Evolutionary conservation across 2,329 filamentous ascomycete genomes (phyloP), one percentile per base, ranked within the genome.

Genomic region (Trichoderma asperellum): DNA sequence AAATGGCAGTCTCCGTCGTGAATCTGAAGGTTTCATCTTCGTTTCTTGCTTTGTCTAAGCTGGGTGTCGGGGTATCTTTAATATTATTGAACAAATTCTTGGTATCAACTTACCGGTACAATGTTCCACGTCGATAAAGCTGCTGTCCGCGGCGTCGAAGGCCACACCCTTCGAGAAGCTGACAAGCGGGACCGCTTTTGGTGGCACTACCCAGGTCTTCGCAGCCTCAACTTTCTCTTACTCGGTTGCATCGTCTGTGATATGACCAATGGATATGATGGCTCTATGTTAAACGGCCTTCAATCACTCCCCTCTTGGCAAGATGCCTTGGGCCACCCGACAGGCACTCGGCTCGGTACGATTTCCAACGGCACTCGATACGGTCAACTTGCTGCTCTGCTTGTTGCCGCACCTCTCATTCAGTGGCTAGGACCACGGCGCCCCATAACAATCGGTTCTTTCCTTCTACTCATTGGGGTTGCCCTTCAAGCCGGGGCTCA

Each of bases 211-310:
- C 65, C 56, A 16, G 65, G 65, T 35, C 65, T 68, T 18, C 65
- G 65, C 56, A 62, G 21, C 5, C 65, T 68, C 16, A 68, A 68
- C 24, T 24, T 67, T 18, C 63, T 67, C 29, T n/a, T 67, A 2
- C 49, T 67, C 21, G 63, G 63, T 27, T 67, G 63, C n/a, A 67
- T 67, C 34, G 53, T 67, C 24, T 67, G 63, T 56, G 63, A 67
- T 37, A 67, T 67, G 53, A 67, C 84, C 5, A 83, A 81, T 66
- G 83, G 61, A 53, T 64, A 84, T 61, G 83, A 85, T 73, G 83
- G 82, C 2, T 82, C 80, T 18, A 83, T 86, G 79, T 83, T 86
- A 79, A 85, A 86, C 70, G 81, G 80, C 6, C 72, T 86, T 0
- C 83, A 86, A 71, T 77, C 81, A 0, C 75, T 84, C 0, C 73